These are phyloP conservation scores for Podaxis carcinomalis DNA, from an alignment of 768 basidiomycete genomes.

Conservation along the genomic window DNA sequence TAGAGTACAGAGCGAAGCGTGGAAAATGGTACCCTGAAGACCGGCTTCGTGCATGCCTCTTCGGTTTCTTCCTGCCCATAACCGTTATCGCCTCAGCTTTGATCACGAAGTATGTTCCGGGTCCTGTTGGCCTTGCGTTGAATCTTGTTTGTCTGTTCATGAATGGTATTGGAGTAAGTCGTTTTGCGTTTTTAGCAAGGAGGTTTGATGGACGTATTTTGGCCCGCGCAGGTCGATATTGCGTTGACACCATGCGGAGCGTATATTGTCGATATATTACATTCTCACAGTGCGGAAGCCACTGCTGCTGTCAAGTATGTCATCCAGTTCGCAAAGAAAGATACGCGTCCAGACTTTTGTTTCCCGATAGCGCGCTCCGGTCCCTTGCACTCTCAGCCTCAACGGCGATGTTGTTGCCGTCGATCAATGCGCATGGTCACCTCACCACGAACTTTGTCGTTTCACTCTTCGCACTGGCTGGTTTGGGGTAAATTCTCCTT, in stretches of 20 bases:
- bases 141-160: constrained; percentile 54
- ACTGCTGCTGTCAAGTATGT: constrained; percentile 52
- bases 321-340: too few species aligned
- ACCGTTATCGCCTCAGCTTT: constrained; percentile 47
- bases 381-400: not conserved
- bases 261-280: constrained; percentile 59
- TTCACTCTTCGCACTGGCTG: not conserved
- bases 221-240: constrained; percentile 36
- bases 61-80: constrained; percentile 50
- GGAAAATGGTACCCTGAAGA: constrained; percentile 69
- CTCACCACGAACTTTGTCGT: constrained; percentile 4
- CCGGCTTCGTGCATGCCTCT: constrained; percentile 49
- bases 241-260: constrained; percentile 51
- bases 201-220: not conserved
- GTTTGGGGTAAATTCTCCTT: constrained; percentile 6
- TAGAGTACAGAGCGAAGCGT: constrained; percentile 38
- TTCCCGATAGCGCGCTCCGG: constrained; percentile 7
- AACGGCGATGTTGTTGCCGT: constrained; percentile 5
- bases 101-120: constrained; percentile 43
- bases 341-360: not conserved
- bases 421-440: constrained; percentile 11
- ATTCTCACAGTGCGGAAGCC: constrained; percentile 57
- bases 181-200: not conserved
- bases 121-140: constrained; percentile 42
- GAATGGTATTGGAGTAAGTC: constrained; percentile 61